A percentile compares a stretch with the other conserved stretches of the same genome.
phyloP scores from a whole-genome alignment of 352 stramenopile genomes.

The Elongisporangium anandrum region DNA sequence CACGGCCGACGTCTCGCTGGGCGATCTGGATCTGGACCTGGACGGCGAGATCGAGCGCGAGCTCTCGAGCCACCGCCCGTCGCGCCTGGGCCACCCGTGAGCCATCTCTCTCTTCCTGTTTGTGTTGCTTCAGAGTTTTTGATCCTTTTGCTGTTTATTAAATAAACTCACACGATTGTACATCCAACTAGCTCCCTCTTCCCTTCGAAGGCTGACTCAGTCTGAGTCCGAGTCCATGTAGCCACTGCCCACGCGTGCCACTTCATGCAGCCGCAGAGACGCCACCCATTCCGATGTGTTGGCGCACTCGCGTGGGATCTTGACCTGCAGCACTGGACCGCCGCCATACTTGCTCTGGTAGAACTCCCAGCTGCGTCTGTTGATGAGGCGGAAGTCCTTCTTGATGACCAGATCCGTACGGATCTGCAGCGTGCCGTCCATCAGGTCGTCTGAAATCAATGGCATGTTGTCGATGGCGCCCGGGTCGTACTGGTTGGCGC shows the following conservation, averaged over 20 bases:
- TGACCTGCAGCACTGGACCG: slow-evolving; percentile 62
- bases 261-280: slow-evolving; percentile 43
- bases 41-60: slow-evolving; percentile 75
- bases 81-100: slow-evolving; percentile 28
- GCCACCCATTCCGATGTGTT: slow-evolving; percentile 50
- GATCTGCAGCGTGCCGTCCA: slow-evolving; percentile 67
- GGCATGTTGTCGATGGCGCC: slow-evolving; percentile 72
- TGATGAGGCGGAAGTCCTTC: slow-evolving; percentile 76
- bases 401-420: slow-evolving; percentile 53
- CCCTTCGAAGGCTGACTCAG: slow-evolving; percentile 4
- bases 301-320: slow-evolving; percentile 47
- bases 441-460: slow-evolving; percentile 62
- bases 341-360: slow-evolving; percentile 71
- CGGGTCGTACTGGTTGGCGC: slow-evolving; percentile 45
- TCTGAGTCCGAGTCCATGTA: slow-evolving; percentile 55
- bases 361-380: slow-evolving; percentile 74
- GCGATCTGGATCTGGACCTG: slow-evolving; percentile 59
- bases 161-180: slow-evolving; percentile 9
- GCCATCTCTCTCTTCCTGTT: background rate
- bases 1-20: slow-evolving; percentile 27
- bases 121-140: slow-evolving; percentile 1
- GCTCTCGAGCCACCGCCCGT: slow-evolving; percentile 48
- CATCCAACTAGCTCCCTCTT: background rate
- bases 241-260: slow-evolving; percentile 52
- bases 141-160: slow-evolving; percentile 8